Base-by-base conservation (phyloP, 106 monocot genomes). In the Platanthera zijinensis region DNA sequence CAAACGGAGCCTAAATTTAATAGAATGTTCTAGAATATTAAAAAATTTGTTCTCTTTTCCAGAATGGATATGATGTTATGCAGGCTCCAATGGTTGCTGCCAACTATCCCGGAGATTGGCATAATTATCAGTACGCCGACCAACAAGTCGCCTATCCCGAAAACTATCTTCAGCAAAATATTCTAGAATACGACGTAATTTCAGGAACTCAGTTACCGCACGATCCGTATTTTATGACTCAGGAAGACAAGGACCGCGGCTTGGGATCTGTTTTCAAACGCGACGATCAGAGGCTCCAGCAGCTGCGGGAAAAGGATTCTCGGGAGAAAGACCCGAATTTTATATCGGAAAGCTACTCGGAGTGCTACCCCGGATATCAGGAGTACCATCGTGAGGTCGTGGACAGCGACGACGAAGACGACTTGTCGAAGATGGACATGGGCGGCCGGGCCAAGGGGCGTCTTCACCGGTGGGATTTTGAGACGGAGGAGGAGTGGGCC, bases 401-500 rank as follows among this genome's bases (percentile, higher is more conserved):
- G 47, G 93, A 88, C 51, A 93, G 93, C 64, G 97, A 97, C 57
- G 97, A 94, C 73, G 97, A 97, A 80, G 97, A 68, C 57, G 97
- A 97, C 80, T 80, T 97, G 76, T 88, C 94, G 52, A 97, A 97
- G 75, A 97, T 97, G 97, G 97, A 97, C 69, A 97, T 94, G 91
- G 97, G 97, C 79, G 97, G 91, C 39, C 91, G 97, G 84, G 97
- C 97, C 1, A 97, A 97, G 82, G 97, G 97, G 28, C 94, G 94
- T 10, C 91, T 97, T 56, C 97, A 97, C 59, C 79, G 97, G 21
- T 97, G 97, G 97, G 97, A 97, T 74, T 97, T 97, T 52, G 97
- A 97, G 86, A 94, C 97, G 0, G 97, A 97, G 77, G 97, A 97
- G 82, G 94, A 97, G 62, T 97, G 97, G 97, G 93, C 93, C 2